phyloP scores from a whole-genome alignment of 495 filamentous ascomycete genomes.

The Podospora didyma region DNA sequence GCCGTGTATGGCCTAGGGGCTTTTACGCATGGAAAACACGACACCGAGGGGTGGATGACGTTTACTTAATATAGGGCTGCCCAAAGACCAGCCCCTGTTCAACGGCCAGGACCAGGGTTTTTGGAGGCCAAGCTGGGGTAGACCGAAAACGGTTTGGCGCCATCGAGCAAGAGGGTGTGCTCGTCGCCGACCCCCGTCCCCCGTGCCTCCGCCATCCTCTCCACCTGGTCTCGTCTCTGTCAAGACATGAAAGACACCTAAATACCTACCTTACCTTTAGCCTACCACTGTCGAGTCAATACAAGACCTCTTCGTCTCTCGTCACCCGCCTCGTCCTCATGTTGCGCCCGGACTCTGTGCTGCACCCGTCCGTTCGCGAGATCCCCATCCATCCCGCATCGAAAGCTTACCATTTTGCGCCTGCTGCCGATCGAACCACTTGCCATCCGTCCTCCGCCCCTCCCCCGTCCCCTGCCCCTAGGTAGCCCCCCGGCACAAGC shows the following conservation, averaged over 20 bases:
- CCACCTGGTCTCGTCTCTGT: not conserved
- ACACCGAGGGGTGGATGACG: slow-evolving; percentile 18
- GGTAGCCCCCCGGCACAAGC: no score
- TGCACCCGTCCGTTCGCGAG: no score
- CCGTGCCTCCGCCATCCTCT: not conserved
- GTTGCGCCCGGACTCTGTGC: no score
- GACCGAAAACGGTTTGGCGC: slow-evolving; percentile 26
- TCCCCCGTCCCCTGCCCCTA: no score
- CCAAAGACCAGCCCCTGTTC: slow-evolving; percentile 7
- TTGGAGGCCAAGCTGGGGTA: slow-evolving; percentile 15
- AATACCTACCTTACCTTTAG: no score
- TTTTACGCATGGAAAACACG: not conserved
- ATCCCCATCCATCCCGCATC: no score
- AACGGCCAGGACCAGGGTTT: slow-evolving; percentile 16
- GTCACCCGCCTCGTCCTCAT: not conserved
- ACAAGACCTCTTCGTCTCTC: no score
- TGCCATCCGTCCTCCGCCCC: no score
- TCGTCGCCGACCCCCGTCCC: not conserved
- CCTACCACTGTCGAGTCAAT: no score
- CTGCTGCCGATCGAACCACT: not conserved
- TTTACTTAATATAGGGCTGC: slow-evolving; percentile 35
- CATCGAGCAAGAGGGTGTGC: slow-evolving; percentile 11
- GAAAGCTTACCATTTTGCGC: not conserved
- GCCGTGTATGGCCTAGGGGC: slow-evolving; percentile 2
- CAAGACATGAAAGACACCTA: no score